Conservation (phyloP, 352 stramenopile species). For the Globisporangium takayamanum region DNA sequence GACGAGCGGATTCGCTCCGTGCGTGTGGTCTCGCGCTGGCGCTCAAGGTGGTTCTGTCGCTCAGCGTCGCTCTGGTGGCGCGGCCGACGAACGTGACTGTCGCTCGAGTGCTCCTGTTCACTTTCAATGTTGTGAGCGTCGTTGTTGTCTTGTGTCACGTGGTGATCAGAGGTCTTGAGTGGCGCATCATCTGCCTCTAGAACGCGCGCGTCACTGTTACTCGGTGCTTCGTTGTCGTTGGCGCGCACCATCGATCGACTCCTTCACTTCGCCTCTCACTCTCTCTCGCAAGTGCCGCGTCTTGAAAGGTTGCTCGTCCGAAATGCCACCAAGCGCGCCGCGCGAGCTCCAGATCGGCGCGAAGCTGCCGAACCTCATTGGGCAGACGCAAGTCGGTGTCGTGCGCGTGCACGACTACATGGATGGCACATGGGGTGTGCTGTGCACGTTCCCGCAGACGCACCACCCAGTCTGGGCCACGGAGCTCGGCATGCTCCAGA, state of each 20-base stretch:
- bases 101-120: neutral
- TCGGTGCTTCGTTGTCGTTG: neutral
- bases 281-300: neutral
- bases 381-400: constrained; percentile 61
- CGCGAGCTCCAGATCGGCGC: constrained; percentile 54
- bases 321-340: constrained; percentile 22
- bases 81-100: neutral
- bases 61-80: constrained; percentile 28
- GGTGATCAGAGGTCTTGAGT: neutral
- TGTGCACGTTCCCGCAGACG: constrained; percentile 65
- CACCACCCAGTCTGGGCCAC: constrained; percentile 74
- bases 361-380: constrained; percentile 69
- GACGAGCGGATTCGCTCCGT: constrained; percentile 16
- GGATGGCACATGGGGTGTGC: constrained; percentile 54
- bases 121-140: neutral
- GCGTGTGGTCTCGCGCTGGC: constrained; percentile 23
- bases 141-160: neutral
- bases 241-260: neutral
- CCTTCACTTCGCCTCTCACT: neutral
- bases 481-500: constrained; percentile 74
- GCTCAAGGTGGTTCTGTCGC: constrained; percentile 29
- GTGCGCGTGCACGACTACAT: constrained; percentile 72
- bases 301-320: constrained; percentile 5
- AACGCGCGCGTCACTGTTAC: neutral
- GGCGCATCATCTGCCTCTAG: neutral